phyloP scores from a whole-genome alignment of 306 rosid species.

The Vigna reflexopilosa region DNA sequence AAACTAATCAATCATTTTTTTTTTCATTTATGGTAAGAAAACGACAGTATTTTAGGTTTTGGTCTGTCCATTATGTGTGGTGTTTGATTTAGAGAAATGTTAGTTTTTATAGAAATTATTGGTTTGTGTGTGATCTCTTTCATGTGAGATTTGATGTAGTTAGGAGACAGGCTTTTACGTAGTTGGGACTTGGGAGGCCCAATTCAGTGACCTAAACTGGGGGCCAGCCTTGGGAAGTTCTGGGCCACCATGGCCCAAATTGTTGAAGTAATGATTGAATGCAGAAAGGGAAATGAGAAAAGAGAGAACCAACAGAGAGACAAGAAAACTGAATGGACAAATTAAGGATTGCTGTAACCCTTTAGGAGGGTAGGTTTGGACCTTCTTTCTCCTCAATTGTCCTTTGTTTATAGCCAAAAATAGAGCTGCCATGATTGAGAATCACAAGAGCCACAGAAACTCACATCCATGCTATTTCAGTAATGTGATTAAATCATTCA shows the following conservation, averaged over 20 bases:
- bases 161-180: not conserved
- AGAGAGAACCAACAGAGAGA: not conserved
- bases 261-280: conserved; percentile 14
- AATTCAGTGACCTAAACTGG: not conserved
- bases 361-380: conserved; percentile 6
- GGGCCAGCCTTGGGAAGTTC: not conserved
- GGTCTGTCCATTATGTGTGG: not conserved
- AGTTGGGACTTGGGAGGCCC: not conserved
- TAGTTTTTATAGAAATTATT: not conserved
- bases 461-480: not conserved
- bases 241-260: not conserved
- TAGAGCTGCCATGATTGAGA: conserved; percentile 1
- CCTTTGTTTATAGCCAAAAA: not conserved
- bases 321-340: conserved; percentile 2
- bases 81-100: not conserved
- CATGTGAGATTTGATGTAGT: not conserved
- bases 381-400: not conserved
- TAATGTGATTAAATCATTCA: conserved; percentile 3
- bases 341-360: not conserved
- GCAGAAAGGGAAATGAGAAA: conserved; percentile 8
- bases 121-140: not conserved
- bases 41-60: not conserved
- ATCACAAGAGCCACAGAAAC: not conserved
- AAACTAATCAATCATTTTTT: too few species aligned
- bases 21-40: too few species aligned